Base-by-base conservation (phyloP, 2,329 filamentous ascomycete species). In the Decorospora gaudefroyi region DNA sequence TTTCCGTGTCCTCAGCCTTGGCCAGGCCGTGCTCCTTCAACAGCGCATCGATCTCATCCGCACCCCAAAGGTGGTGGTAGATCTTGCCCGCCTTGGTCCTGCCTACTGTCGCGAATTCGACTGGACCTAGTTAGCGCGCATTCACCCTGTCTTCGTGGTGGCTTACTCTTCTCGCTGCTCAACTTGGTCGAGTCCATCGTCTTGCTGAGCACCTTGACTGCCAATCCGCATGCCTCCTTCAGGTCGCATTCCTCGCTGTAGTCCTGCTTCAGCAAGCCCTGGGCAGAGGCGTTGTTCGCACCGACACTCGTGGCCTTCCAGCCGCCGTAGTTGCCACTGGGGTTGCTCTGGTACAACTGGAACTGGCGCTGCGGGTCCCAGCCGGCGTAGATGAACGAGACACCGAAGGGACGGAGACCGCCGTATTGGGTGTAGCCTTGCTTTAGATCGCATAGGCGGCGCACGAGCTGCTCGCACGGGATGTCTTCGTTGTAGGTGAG, bases 401-500 rank as follows among this genome's bases (percentile, higher is more conserved):
- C 93, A 73, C 93, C 93, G 64, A 99, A 99, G 11, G 93, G 93
- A 62, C 93, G 89, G 46, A 99, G 87, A 78, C 93, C 93, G 81
- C 93, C 93, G 69, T 97, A 93, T 74, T 99, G 93, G 56, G 93
- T 99, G 78, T 99, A 99, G 51, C 93, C 92, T 76, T 99, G 93
- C 81, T 99, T 99, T 59, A 97, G 78, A 78, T 99, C 93, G 76
- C 95, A 99, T 65, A 99, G 82, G 62, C 90, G 85, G 64, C 93
- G 90, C 51, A 99, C 93, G 46, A 99, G 88, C 76, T 99, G 93
- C 74, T 99, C 93, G 78, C 93, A 99, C 47, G 93, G 93, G 57
- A 99, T 99, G 71, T 99, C 93, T 86, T 96, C 91, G 79, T 97
- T 96, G 82, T 99, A 99, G 65, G 92, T 99, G 59, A 96, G 84